Evolutionary conservation across 495 filamentous ascomycete species (phyloP), one percentile per base, ranked within the genome.

Genomic region (Mytilinidion resinicola): DNA sequence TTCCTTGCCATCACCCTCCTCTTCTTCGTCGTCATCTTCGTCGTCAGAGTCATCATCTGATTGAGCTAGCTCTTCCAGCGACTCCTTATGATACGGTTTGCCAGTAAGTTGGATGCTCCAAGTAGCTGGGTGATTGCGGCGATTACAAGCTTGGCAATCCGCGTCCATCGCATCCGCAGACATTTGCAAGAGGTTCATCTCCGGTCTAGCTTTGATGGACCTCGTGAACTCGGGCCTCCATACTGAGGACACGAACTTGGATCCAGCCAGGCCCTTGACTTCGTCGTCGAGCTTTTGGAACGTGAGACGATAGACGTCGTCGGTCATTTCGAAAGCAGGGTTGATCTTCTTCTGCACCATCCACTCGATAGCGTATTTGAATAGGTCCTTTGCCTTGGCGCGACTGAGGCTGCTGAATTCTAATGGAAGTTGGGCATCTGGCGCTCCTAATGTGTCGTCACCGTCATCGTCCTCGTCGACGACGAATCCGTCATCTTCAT

Each of bases 361-460:
- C 89, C 89, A 95, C 69, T 89, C 87, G 0, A 96, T 76, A 0
- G 81, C 88, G 62, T 85, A 80, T 39, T 82, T 82, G 73, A 96
- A 95, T 56, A 91, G 84, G 34, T 90, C 85, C 53, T 85, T 85
- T 0, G 85, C 69, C 42, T 88, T 84, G 59, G 84, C 85, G 61
- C 85, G 81, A 0, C 80, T 76, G 49, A 86, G 79, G 11, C 74
- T 67, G 2, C 83, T 88, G 66, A 90, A 90, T 63, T 90, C 74
- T 9, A 95, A 73, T 0, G 90, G 90, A 1, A 92, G 83, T n/a
- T 11, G 4, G 3, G 75, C 70, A 0, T 71, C 76, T 0, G 85
- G 87, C 7, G 78, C 81, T 3, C 88, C 89, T 1, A 91, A 57
- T n/a, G 74, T 74, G 9, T 73, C 77, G 10, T 81, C 78, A 53